Evolutionary conservation across 2,329 filamentous ascomycete genomes (phyloP).

Genomic region (Thyridium curvatum): DNA sequence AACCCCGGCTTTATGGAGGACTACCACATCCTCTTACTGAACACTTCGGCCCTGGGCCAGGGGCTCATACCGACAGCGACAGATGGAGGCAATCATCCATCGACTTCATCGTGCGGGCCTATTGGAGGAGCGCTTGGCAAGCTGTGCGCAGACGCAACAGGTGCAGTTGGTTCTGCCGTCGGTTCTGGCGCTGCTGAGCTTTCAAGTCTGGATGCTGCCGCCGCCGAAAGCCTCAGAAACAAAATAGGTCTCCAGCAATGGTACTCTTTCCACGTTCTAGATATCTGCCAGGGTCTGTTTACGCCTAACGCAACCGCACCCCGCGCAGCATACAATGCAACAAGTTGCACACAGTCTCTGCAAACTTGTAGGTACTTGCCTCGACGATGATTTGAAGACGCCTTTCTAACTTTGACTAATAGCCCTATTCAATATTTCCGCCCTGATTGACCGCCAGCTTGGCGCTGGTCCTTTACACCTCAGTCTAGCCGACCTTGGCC

Average conservation of each 20-base stretch:
- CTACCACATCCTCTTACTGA: constrained; percentile 32
- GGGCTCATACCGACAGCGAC: constrained; percentile 25
- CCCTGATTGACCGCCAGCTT: constrained; percentile 39
- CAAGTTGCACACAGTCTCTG: constrained; percentile 15
- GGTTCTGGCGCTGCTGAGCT: too few species aligned
- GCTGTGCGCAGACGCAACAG: too few species aligned
- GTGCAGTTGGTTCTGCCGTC: too few species aligned
- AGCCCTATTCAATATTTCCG: constrained; percentile 33
- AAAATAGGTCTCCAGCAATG: constrained; percentile 23
- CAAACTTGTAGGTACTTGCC: constrained; percentile 5
- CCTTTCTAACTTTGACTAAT: too few species aligned
- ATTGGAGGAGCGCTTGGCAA: too few species aligned
- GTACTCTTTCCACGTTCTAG: constrained; percentile 22
- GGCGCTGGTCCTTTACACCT: constrained; percentile 34
- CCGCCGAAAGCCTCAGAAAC: too few species aligned
- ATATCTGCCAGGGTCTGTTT: constrained; percentile 21
- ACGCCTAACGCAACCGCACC: constrained; percentile 14
- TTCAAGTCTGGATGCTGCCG: too few species aligned
- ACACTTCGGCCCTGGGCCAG: constrained; percentile 32
- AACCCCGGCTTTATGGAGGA: constrained; percentile 27
- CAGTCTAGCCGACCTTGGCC: constrained; percentile 36
- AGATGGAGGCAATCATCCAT: too few species aligned
- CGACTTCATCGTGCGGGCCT: too few species aligned
- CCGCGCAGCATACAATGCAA: constrained; percentile 14
- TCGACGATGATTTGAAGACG: too few species aligned